These are phyloP conservation scores for Sphagnum contortum DNA, from an alignment of 225 moss, liverwort and hornwort genomes.

Conservation along the genomic window DNA sequence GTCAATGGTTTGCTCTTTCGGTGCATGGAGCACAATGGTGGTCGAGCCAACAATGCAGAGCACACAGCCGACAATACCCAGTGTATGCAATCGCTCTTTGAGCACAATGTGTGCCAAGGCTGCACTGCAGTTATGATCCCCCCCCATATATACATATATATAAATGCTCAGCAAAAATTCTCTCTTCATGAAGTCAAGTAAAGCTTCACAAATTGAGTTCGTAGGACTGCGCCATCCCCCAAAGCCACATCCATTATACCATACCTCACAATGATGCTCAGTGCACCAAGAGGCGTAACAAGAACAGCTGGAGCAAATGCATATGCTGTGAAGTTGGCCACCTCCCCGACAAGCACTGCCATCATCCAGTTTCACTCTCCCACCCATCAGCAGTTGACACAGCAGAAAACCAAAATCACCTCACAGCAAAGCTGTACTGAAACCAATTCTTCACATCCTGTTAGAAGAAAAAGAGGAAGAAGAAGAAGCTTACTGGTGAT, in stretches of 20 bases:
- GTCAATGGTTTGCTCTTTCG: conserved; percentile 67
- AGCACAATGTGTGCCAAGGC: conserved; percentile 70
- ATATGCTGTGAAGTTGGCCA: conserved; percentile 86
- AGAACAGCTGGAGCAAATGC: conserved; percentile 86
- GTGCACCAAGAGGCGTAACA: conserved; percentile 78
- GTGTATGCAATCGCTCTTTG: conserved; percentile 81
- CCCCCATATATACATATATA: conserved; percentile 1
- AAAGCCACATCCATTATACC: neutral
- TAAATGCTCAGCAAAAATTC: neutral
- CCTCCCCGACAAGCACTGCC: conserved; percentile 80
- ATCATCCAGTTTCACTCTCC: conserved; percentile 13
- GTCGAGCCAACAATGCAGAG: conserved; percentile 95
- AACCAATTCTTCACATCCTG: too few relatives aligned
- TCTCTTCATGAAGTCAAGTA: neutral
- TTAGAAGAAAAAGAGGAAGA: too few relatives aligned
- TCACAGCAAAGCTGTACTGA: neutral
- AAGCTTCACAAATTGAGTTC: too few relatives aligned
- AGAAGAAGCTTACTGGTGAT: conserved; percentile 50
- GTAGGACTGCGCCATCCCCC: neutral
- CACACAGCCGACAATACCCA: conserved; percentile 92
- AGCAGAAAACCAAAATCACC: conserved; percentile 4
- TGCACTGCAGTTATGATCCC: conserved; percentile 43
- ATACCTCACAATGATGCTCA: conserved; percentile 87
- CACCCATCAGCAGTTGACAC: neutral
- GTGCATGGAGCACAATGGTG: conserved; percentile 85